A percentile compares a stretch with the other conserved stretches of the same genome.
Evolutionary conservation across 176 grass and related monocot genomes (phyloP).

Genomic region (Pharus latifolius): DNA sequence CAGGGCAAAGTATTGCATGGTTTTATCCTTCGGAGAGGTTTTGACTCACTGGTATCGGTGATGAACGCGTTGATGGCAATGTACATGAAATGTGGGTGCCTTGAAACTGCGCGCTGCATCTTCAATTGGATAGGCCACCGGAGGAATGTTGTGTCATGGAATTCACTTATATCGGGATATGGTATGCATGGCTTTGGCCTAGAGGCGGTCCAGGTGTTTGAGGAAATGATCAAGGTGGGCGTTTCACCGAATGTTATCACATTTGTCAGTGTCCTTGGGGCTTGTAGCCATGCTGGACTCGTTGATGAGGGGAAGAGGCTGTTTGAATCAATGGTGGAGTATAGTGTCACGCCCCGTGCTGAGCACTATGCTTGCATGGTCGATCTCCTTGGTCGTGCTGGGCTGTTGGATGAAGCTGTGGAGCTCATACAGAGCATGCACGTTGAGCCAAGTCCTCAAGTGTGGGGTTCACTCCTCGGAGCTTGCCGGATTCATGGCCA

Average conservation of each 20-base stretch:
- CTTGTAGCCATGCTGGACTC: constrained; percentile 81
- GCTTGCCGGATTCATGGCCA: constrained; percentile 71
- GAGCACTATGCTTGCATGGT: constrained; percentile 80
- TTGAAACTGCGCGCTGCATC: constrained; percentile 18
- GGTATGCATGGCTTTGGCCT: constrained; percentile 49
- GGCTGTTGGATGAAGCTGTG: constrained; percentile 44
- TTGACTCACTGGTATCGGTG: constrained; percentile 42
- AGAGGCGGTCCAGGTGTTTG: constrained; percentile 40
- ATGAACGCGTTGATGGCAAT: constrained; percentile 59
- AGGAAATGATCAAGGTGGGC: constrained; percentile 42
- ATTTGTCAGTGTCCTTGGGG: constrained; percentile 65
- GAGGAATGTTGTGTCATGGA: constrained; percentile 67
- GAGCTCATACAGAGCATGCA: constrained; percentile 50
- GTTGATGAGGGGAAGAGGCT: constrained; percentile 67
- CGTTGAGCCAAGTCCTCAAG: constrained; percentile 46
- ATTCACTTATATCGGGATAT: constrained; percentile 63
- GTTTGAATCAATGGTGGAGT: constrained; percentile 51
- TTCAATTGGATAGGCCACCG: constrained; percentile 36
- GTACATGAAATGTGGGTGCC: constrained; percentile 68
- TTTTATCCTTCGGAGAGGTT: constrained; percentile 51
- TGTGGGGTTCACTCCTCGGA: constrained; percentile 79
- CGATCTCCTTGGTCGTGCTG: constrained; percentile 69
- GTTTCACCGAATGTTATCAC: constrained; percentile 51
- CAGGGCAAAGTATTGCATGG: constrained; percentile 60
- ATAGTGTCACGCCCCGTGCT: constrained; percentile 31